These are phyloP conservation scores for Blastobotrys arbuscula DNA, from an alignment of 1,139 yeast genomes.

Conservation along the genomic window DNA sequence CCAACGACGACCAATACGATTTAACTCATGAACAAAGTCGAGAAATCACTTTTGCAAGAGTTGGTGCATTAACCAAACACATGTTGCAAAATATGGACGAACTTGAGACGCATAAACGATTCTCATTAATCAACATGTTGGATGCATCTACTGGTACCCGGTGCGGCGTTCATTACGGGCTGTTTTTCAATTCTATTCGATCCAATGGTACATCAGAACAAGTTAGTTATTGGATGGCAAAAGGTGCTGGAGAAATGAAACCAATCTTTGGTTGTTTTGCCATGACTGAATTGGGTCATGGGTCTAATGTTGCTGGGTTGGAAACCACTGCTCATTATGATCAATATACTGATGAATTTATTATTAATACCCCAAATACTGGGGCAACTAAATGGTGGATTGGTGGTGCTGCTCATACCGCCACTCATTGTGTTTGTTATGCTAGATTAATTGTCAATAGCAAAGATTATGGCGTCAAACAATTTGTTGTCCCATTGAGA, in stretches of 20 bases:
- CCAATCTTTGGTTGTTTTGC: constrained; percentile 86
- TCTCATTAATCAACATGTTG: constrained; percentile 38
- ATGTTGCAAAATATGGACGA: constrained; percentile 40
- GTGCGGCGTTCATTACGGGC: constrained; percentile 40
- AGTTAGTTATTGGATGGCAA: constrained; percentile 59
- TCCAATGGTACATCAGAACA: constrained; percentile 67
- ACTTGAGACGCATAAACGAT: constrained; percentile 45
- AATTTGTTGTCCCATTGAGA: constrained; percentile 84
- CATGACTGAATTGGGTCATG: constrained; percentile 83
- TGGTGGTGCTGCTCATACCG: constrained; percentile 94
- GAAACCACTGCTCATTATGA: constrained; percentile 90
- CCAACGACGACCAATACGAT: constrained; percentile 49
- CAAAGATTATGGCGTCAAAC: constrained; percentile 84
- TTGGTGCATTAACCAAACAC: constrained; percentile 41
- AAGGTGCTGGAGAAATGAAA: constrained; percentile 59
- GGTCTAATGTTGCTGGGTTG: constrained; percentile 86
- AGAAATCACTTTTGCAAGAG: constrained; percentile 48
- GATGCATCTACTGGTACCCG: constrained; percentile 58
- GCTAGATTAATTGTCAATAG: constrained; percentile 79
- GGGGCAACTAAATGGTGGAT: constrained; percentile 98
- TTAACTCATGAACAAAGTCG: constrained; percentile 46
- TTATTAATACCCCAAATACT: constrained; percentile 78
- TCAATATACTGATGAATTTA: constrained; percentile 55
- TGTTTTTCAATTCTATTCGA: constrained; percentile 50
- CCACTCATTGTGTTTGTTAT: constrained; percentile 74